Base-by-base conservation (phyloP, 225 moss, liverwort and hornwort species). In the Ulota crispa region DNA sequence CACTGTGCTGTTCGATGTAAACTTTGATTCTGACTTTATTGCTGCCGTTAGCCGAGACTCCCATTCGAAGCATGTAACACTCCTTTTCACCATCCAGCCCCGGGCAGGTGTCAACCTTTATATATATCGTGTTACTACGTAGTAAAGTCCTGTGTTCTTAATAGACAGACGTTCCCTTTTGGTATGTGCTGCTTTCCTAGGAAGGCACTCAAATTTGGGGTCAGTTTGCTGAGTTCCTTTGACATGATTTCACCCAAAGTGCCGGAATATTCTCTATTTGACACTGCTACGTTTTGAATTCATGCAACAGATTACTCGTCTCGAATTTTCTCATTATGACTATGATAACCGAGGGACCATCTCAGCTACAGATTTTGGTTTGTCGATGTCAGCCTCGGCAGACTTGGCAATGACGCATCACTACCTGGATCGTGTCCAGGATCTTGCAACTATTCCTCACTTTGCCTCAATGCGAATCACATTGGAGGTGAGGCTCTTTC, bases 281-380 rank as follows among this genome's bases (percentile, higher is more conserved):
- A 76, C 83, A 54, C 19, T 37, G 27, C 63, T 60, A 28, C 32
- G 27, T 74, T 83, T 66, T 73, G 64, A 64, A 54, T 67, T 30
- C 52, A 45, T 82, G 80, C 55, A 64, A 85, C 94, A 96, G 96
- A 94, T 96, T 24, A 80, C 52, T 72, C 88, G 72, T 34, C 87
- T 95, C 52, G 97, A 97, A 78, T 97, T 97, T 88, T 73, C 83
- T 15, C 95, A 97, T 82, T 97, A 97, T 71, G 97, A 97, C 63
- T 87, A 81, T 81, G 91, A 87, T 72, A 81, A 90, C 24, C 83
- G 56, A 47, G 93, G 92, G 60, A 89, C 89, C 24, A 94, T 97
- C 74, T 89, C 97, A 66, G 93, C 97, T 28, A 79, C 89, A 50
- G 93, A 97, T 82, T 94, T 95, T 73, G 95, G 87, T 62, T 89